phyloP scores from a whole-genome alignment of 345 rosid genomes.

The Angophora floribunda region DNA sequence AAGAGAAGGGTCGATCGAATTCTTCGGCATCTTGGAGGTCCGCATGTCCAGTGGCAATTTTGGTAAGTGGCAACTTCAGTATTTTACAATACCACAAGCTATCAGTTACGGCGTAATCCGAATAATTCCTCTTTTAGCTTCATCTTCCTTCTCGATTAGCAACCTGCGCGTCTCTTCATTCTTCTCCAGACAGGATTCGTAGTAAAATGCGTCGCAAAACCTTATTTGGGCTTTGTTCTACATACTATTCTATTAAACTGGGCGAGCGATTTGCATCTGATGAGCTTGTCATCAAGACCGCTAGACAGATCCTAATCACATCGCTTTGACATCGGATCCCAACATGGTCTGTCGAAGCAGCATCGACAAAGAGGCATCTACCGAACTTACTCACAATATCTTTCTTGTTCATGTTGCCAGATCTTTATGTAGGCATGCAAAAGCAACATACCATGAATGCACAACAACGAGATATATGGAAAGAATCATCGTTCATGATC shows the following conservation, averaged over 20 bases:
- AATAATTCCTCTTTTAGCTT: background rate
- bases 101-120: background rate
- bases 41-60: rapidly evolving
- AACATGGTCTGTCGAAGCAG: background rate
- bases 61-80: background rate
- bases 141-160: background rate
- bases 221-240: background rate
- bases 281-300: background rate
- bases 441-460: background rate
- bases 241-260: background rate
- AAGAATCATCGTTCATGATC: background rate
- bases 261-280: background rate
- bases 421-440: background rate
- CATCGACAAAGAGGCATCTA: background rate
- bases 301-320: background rate
- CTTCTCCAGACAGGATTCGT: background rate
- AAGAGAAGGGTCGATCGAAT: background rate
- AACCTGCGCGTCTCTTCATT: background rate
- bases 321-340: background rate
- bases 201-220: background rate
- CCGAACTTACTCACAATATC: background rate
- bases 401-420: background rate
- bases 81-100: background rate
- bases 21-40: background rate
- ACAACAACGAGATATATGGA: background rate